These are phyloP conservation scores for Psidium friedrichsthalianum DNA, from an alignment of 345 rosid species.

Conservation along the genomic window DNA sequence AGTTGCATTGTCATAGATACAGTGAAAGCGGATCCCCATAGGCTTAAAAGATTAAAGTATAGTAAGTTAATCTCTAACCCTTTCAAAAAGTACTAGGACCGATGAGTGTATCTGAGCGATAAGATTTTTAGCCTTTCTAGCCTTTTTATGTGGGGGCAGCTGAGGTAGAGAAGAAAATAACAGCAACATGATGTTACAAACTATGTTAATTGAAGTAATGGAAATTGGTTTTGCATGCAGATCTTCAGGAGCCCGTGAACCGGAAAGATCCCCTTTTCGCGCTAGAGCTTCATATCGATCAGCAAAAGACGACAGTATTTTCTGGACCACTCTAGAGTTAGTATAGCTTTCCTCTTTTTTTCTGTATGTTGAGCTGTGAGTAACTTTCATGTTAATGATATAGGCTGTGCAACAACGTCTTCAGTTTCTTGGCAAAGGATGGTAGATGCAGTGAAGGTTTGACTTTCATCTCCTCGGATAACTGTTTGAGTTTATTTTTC, in stretches of 20 bases:
- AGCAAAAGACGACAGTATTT: conserved; percentile 19
- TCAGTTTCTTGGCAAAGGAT: conserved; percentile 41
- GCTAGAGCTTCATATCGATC: conserved; percentile 30
- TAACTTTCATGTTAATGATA: neutral
- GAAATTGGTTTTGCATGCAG: conserved; percentile 17
- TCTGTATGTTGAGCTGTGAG: neutral
- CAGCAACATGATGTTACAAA: neutral
- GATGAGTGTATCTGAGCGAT: neutral
- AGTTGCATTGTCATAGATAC: neutral
- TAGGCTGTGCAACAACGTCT: conserved; percentile 21
- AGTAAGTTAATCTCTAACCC: neutral
- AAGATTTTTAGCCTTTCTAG: neutral
- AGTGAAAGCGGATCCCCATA: neutral
- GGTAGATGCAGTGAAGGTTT: conserved; percentile 61
- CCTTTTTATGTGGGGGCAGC: neutral
- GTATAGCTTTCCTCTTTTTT: neutral
- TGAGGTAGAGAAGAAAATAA: neutral
- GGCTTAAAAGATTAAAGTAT: neutral
- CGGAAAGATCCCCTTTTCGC: conserved; percentile 37
- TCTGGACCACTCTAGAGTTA: neutral
- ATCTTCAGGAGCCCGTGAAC: conserved; percentile 28
- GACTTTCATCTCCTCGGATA: neutral
- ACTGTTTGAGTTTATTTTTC: neutral
- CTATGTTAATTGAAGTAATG: neutral
- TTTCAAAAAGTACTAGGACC: neutral